phyloP scores from a whole-genome alignment of 306 rosid species.

The Purshia tridentata region DNA sequence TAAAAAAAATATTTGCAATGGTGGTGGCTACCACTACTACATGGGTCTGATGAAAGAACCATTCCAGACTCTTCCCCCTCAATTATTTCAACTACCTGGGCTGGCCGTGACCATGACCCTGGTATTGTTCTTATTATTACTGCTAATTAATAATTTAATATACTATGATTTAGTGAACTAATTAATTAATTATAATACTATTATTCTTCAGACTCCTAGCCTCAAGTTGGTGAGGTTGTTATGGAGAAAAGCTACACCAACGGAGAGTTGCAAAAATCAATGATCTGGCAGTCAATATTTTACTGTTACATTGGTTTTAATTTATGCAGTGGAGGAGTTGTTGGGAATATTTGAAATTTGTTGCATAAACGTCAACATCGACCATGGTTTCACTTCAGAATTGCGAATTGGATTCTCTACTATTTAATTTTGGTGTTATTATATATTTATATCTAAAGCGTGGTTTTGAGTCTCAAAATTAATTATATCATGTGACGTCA shows the following conservation, averaged over 20 bases:
- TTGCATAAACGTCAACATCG: background rate
- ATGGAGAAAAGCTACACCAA: slow-evolving; percentile 56
- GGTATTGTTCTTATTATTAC: slow-evolving; percentile 23
- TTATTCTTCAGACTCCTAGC: slow-evolving; percentile 21
- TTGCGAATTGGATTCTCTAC: too few relatives aligned
- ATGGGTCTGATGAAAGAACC: slow-evolving; percentile 45
- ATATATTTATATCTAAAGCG: too few relatives aligned
- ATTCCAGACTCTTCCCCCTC: slow-evolving; percentile 44
- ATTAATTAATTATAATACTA: background rate
- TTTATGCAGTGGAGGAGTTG: background rate
- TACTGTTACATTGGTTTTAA: slow-evolving; percentile 4
- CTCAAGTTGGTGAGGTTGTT: slow-evolving; percentile 37
- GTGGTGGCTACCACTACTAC: slow-evolving; percentile 17
- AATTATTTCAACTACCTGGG: slow-evolving; percentile 53
- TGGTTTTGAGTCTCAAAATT: too few relatives aligned
- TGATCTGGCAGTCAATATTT: slow-evolving; percentile 31
- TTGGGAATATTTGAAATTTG: background rate
- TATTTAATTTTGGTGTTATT: too few relatives aligned
- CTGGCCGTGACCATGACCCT: slow-evolving; percentile 48
- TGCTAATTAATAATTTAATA: background rate
- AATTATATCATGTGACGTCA: too few relatives aligned
- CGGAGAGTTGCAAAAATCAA: slow-evolving; percentile 32
- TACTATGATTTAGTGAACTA: background rate
- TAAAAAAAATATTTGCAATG: background rate
- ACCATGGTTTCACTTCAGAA: too few relatives aligned